Evolutionary conservation across 2,329 filamentous ascomycete species (phyloP).

Genomic region (Alternaria ethzedia): DNA sequence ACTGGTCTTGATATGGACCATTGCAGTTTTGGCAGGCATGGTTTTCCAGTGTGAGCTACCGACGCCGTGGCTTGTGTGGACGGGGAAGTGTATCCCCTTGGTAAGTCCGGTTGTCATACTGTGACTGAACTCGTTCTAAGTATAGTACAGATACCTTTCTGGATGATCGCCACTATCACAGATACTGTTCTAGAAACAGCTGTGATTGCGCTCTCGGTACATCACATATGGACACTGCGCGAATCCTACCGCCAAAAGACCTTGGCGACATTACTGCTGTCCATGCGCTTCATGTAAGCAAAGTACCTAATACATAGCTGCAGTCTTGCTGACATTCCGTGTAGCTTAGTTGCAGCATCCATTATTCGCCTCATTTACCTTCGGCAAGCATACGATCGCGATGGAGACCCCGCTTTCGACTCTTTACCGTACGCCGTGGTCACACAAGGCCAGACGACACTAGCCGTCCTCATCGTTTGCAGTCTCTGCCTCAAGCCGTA

Average conservation of each 20-base stretch:
- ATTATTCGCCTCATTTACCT: constrained; percentile 29
- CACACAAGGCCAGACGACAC: constrained; percentile 30
- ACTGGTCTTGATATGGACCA: constrained; percentile 26
- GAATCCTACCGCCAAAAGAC: constrained; percentile 22
- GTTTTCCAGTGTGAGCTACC: constrained; percentile 35
- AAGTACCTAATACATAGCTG: not conserved
- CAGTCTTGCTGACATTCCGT: not conserved
- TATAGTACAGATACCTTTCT: constrained; percentile 19
- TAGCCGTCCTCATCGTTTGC: constrained; percentile 33
- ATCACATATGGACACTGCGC: constrained; percentile 26
- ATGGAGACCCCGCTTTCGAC: constrained; percentile 22
- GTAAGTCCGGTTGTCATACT: constrained; percentile 10
- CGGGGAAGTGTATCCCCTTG: constrained; percentile 29
- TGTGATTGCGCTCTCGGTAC: constrained; percentile 22
- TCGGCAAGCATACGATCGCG: constrained; percentile 11
- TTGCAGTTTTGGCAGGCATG: constrained; percentile 23
- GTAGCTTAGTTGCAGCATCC: constrained; percentile 30
- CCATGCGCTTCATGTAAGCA: constrained; percentile 29
- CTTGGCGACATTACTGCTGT: constrained; percentile 24
- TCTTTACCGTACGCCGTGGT: constrained; percentile 29
- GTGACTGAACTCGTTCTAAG: not conserved
- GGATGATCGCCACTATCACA: constrained; percentile 24
- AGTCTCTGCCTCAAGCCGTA: constrained; percentile 25
- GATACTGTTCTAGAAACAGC: constrained; percentile 28
- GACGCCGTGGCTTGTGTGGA: constrained; percentile 31